Conservation (phyloP, 78 protist genomes). For the Protostelium mycophagum region DNA sequence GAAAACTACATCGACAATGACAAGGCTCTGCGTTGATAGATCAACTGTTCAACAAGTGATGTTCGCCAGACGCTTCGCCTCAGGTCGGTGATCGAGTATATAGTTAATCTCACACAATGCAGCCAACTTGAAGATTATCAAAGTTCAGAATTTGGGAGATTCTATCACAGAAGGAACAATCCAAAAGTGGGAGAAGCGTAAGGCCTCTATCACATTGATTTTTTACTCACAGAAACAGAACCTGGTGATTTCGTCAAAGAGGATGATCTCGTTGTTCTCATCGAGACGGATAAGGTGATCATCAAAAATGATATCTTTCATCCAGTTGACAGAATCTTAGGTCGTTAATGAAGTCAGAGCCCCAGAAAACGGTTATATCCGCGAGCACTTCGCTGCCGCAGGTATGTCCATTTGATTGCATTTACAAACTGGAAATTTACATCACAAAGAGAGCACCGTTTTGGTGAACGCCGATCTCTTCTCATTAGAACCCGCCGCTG, state of each 20-base stretch:
- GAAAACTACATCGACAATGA: no score
- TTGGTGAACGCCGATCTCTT: background rate
- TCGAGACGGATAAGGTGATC: conserved; percentile 90
- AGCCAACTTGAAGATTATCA: conserved; percentile 27
- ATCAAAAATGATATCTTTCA: no score
- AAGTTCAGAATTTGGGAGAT: conserved; percentile 68
- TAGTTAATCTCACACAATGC: no score
- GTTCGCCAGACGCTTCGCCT: no score
- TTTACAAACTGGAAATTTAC: background rate
- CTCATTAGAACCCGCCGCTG: conserved; percentile 14
- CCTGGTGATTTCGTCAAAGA: conserved; percentile 76
- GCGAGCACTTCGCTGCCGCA: conserved; percentile 45
- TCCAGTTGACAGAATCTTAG: no score
- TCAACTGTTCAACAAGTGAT: no score
- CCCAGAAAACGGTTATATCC: conserved; percentile 71
- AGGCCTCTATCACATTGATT: background rate
- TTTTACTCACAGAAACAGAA: conserved; percentile 7
- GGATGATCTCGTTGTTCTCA: conserved; percentile 74
- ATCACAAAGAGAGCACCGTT: background rate
- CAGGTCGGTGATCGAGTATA: no score
- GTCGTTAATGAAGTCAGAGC: conserved; percentile 65
- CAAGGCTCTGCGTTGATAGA: no score
- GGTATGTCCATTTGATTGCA: conserved; percentile 32
- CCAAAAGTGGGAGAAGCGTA: conserved; percentile 54
- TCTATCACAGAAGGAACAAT: conserved; percentile 60